Evolutionary conservation across 805 yeast species (phyloP), one percentile per base, ranked within the genome.

Genomic region (Lachancea fermentati): DNA sequence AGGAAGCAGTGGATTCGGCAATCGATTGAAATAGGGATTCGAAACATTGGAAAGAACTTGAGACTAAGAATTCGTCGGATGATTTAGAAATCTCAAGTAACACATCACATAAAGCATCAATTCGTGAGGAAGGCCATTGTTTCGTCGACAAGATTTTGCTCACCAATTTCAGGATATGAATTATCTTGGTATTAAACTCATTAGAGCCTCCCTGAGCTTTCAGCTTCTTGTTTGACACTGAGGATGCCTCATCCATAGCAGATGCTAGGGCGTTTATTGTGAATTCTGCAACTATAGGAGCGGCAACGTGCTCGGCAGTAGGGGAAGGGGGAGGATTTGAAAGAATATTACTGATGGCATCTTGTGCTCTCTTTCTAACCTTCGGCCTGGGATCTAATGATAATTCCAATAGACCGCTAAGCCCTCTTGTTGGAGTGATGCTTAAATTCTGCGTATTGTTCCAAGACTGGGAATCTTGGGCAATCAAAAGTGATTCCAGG

Each of bases 311-410:
- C 30, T 77, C 81, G 4, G 80, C 72, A 11, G 80, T 71, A 6
- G 95, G 91, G 8, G 88, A 84, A 0, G 83, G 72, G 8, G 96
- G 94, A 7, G 80, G 78, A 46, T 73, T 73, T 2, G 65, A 49
- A 45, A 93, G 66, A 22, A 93, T 67, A 3, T 69, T 72, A 36
- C 72, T 65, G n/a, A 93, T 72, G 2, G 97, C 85, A 43, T 93
- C 98, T 54, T 81, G 83, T 1, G 97, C 95, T 68, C 97, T 81
- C 74, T 84, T 86, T 61, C 98, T 78, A 9, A 93, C 95, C 55
- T 93, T 93, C 28, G 98, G 98, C 58, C 97, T 77, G 34, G 84
- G 82, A 62, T 93, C 97, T 32, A 85, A 65, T 0, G 91, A 77
- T 46, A 87, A 71, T 58, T 85, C 87, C 44, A 89, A 64, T 44